A percentile compares a stretch with the other conserved stretches of the same genome.
Evolutionary conservation across 441 rosid species (phyloP).

Genomic region (Mallotus japonicus): DNA sequence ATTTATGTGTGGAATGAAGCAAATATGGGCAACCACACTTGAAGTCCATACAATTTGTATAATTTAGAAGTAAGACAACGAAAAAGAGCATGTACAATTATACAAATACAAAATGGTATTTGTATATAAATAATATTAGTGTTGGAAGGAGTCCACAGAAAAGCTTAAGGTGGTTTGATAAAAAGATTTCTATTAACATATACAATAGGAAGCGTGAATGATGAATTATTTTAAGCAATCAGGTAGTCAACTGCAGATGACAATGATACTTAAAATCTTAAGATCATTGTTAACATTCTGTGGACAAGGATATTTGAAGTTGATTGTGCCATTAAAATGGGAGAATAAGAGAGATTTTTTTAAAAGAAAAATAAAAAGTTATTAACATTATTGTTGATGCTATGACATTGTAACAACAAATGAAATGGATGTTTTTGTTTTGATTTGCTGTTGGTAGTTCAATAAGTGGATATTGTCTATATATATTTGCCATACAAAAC

Average conservation of each 20-base stretch:
- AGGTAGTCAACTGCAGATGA: neutral
- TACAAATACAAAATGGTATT: too few relatives aligned
- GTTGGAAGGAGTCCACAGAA: too few relatives aligned
- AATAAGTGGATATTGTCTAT: neutral
- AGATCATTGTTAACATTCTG: neutral
- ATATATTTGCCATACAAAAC: neutral
- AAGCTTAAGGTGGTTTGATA: too few relatives aligned
- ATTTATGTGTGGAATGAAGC: too few relatives aligned
- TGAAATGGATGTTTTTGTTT: constrained; percentile 10
- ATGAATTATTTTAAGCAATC: neutral
- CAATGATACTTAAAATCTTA: neutral
- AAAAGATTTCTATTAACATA: too few relatives aligned
- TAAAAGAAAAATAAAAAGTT: neutral
- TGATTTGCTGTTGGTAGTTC: neutral
- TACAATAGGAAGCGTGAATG: neutral
- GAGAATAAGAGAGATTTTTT: neutral
- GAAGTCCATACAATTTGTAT: too few relatives aligned
- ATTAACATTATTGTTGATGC: neutral
- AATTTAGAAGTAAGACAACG: too few relatives aligned
- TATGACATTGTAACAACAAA: constrained; percentile 3
- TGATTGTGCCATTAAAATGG: neutral
- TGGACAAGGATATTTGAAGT: constrained; percentile 3
- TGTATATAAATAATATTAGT: too few relatives aligned
- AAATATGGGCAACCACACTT: too few relatives aligned
- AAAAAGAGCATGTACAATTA: too few relatives aligned